A percentile compares a stretch with the other conserved stretches of the same genome.
Evolutionary conservation across 306 rosid species (phyloP).

Genomic region (Quercus bicolor): DNA sequence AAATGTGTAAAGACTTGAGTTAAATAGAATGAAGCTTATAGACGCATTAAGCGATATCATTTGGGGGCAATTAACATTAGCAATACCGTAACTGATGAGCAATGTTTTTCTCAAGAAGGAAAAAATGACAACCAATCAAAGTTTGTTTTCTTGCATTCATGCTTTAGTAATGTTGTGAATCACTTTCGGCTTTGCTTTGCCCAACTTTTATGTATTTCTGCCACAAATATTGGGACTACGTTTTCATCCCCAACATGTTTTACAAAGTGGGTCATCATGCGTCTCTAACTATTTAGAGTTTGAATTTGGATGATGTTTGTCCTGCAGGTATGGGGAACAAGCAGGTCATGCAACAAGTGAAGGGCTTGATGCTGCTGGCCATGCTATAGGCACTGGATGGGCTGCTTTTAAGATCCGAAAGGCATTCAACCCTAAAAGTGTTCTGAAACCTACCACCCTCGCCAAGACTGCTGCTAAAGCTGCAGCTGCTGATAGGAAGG

Average conservation of each 20-base stretch:
- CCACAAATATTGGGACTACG: background rate
- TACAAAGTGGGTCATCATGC: background rate
- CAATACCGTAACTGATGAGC: conserved; percentile 1
- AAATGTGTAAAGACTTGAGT: background rate
- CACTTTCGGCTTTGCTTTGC: background rate
- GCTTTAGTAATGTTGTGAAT: background rate
- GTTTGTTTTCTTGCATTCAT: conserved; percentile 1
- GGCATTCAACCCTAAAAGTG: conserved; percentile 77
- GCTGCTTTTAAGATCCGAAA: conserved; percentile 74
- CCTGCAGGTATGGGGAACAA: conserved; percentile 80
- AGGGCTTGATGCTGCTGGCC: conserved; percentile 90
- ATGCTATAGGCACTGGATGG: conserved; percentile 89
- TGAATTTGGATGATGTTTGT: conserved; percentile 21
- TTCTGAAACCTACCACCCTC: conserved; percentile 57
- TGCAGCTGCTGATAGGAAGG: conserved; percentile 54
- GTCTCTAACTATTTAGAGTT: conserved; percentile 12
- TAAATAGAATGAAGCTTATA: background rate
- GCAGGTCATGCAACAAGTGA: conserved; percentile 78
- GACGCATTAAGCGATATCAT: background rate
- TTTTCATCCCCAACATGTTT: background rate
- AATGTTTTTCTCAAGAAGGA: background rate
- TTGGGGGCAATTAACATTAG: background rate
- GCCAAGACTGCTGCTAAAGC: conserved; percentile 76
- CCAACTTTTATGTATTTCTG: background rate
- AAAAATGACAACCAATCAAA: background rate